Conservation (phyloP, 2,329 filamentous ascomycete genomes). For the Diaporthe vexans region DNA sequence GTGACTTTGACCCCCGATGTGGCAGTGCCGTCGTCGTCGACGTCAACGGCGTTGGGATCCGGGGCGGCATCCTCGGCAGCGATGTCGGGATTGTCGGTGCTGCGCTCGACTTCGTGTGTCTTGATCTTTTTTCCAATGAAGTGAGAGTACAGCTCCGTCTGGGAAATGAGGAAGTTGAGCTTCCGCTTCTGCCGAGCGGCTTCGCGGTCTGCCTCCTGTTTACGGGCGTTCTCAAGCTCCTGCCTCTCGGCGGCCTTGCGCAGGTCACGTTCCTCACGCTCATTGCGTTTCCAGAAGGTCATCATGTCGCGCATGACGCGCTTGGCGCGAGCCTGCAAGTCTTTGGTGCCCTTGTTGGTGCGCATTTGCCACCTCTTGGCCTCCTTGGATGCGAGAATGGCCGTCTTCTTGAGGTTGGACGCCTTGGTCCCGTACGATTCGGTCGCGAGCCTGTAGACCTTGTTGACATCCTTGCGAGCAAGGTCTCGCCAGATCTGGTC, state of each 20-base stretch:
- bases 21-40: conserved; percentile 67
- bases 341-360: conserved; percentile 98
- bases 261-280: conserved; percentile 94
- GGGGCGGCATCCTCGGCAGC: conserved; percentile 62
- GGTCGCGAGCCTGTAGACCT: conserved; percentile 89
- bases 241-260: conserved; percentile 95
- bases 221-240: conserved; percentile 95
- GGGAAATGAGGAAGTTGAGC: conserved; percentile 98
- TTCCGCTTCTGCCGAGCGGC: conserved; percentile 98
- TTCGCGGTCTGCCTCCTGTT: conserved; percentile 97
- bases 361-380: conserved; percentile 96
- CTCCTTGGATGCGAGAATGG: conserved; percentile 95
- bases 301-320: conserved; percentile 99
- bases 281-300: conserved; percentile 99
- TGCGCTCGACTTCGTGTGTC: conserved; percentile 93
- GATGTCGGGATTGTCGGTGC: conserved; percentile 85
- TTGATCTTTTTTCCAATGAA: conserved; percentile 99
- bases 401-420: conserved; percentile 98
- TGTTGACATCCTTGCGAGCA: conserved; percentile 92
- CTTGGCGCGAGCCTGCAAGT: conserved; percentile 96
- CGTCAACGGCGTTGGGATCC: conserved; percentile 59
- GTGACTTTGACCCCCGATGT: conserved; percentile 79
- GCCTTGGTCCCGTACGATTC: conserved; percentile 88
- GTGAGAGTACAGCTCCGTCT: conserved; percentile 98
- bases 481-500: conserved; percentile 98